Percentiles rank a stretch among this genome's conserved stretches.
These are phyloP conservation scores for Gracilaria domingensis DNA, from an alignment of 23 red algal species.

Conservation along the genomic window DNA sequence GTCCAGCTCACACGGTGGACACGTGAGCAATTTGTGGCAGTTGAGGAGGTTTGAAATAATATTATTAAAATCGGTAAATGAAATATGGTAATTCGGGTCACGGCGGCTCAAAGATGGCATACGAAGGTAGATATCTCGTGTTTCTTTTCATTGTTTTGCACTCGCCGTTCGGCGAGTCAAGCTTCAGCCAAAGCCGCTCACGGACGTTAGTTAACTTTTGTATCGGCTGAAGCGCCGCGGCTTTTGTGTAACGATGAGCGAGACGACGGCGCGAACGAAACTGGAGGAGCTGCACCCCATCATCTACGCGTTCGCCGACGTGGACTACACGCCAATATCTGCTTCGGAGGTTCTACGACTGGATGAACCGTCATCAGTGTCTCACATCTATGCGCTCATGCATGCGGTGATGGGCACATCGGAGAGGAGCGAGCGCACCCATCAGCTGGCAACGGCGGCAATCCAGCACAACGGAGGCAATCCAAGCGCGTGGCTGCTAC, in stretches of 20 bases:
- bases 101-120: no score
- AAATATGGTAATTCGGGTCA: no score
- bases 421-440: conserved; percentile 59
- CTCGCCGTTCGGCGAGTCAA: no score
- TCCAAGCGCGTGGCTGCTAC: conserved; percentile 82
- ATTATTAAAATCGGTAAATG: no score
- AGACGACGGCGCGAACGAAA: neutral
- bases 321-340: conserved; percentile 16
- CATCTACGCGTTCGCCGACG: conserved; percentile 35
- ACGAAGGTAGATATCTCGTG: no score
- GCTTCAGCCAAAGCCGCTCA: neutral
- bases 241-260: neutral
- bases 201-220: neutral
- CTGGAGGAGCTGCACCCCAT: neutral
- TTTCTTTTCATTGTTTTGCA: no score
- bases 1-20: no score
- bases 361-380: conserved; percentile 15
- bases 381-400: conserved; percentile 59
- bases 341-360: conserved; percentile 30
- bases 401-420: conserved; percentile 46
- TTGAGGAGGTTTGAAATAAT: no score
- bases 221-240: neutral
- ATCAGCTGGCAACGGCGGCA: conserved; percentile 53
- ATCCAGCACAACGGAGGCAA: conserved; percentile 63
- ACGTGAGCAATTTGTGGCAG: no score